Conservation (phyloP, 2,329 filamentous ascomycete species). For the Knufia fluminis region DNA sequence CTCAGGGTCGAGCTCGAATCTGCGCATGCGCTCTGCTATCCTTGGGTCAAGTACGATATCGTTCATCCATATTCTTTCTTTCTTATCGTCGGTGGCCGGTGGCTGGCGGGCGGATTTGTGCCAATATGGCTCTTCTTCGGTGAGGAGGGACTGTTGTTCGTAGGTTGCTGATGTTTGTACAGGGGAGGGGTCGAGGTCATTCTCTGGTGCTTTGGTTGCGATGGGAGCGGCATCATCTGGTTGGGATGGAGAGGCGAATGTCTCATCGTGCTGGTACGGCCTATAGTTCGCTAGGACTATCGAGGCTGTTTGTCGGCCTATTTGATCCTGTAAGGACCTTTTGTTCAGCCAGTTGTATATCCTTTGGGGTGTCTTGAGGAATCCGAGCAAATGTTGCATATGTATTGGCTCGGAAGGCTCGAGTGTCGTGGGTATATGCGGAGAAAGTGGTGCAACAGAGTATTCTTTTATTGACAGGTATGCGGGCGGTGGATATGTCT, state of each 20-base stretch:
- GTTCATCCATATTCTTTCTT: constrained; percentile 66
- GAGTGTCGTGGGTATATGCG: constrained; percentile 59
- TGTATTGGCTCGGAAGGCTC: constrained; percentile 62
- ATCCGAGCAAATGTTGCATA: constrained; percentile 86
- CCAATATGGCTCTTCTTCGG: constrained; percentile 71
- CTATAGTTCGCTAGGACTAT: constrained; percentile 54
- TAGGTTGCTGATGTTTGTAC: constrained; percentile 32
- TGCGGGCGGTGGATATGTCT: constrained; percentile 55
- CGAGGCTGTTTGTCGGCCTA: constrained; percentile 80
- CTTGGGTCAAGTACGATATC: constrained; percentile 67
- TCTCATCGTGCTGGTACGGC: constrained; percentile 30
- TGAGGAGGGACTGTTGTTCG: constrained; percentile 59
- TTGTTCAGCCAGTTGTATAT: constrained; percentile 79
- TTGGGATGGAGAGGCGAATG: constrained; percentile 15
- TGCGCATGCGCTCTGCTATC: constrained; percentile 69
- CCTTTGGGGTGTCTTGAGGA: constrained; percentile 78
- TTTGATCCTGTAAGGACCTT: constrained; percentile 72
- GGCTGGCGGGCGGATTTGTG: constrained; percentile 64
- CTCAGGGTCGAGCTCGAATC: constrained; percentile 60
- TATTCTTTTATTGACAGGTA: constrained; percentile 71
- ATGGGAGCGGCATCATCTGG: constrained; percentile 16
- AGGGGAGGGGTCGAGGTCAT: constrained; percentile 28
- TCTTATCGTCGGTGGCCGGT: constrained; percentile 40
- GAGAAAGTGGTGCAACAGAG: constrained; percentile 52
- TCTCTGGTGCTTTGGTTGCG: constrained; percentile 41